Evolutionary conservation across 225 moss, liverwort and hornwort genomes (phyloP), one percentile per base, ranked within the genome.

Genomic region (Bryoerythrophyllum caledonicum): DNA sequence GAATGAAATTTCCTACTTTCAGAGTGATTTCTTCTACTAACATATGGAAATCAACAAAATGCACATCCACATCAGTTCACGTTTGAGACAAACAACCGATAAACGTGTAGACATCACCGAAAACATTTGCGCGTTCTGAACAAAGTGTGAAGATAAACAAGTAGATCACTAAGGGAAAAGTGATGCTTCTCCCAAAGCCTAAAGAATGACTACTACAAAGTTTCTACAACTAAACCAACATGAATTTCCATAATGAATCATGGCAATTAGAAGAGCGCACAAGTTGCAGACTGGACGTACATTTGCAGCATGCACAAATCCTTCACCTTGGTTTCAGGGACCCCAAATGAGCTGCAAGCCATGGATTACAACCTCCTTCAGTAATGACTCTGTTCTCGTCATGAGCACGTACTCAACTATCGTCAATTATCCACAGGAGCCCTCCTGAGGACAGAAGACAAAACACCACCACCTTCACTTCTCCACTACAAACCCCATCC

Each of bases 361-460:
- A 87, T 82, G 87, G 76, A 84, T 82, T 85, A 85, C 82, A 85
- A 85, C 71, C 82, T 80, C 82, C 88, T 85, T 76, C 82, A 76
- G 70, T 67, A 76, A 49, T 19, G 48, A 49, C 48, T 49, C 85
- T 73, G 69, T 76, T 79, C 81, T 80, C 74, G 71, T 13, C 48
- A 76, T 63, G 78, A 78, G 78, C 82, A 82, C 76, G 78, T 8
- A 38, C 40, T 88, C 85, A 88, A 88, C 88, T 88, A 88, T 88
- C 88, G 88, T 88, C 88, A 88, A 88, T 86, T 79, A 88, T 88
- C 88, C 88, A 88, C 67, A 49, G 17, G 48, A 88, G 76, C 81
- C 79, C 88, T 88, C 88, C 88, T 85, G 83, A 7, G 48, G 6
- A 83, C 83, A 86, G 83, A 85, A 88, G 83, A 69, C 83, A 83